Base-by-base conservation (phyloP, 768 basidiomycete genomes). In the Russula emetica region DNA sequence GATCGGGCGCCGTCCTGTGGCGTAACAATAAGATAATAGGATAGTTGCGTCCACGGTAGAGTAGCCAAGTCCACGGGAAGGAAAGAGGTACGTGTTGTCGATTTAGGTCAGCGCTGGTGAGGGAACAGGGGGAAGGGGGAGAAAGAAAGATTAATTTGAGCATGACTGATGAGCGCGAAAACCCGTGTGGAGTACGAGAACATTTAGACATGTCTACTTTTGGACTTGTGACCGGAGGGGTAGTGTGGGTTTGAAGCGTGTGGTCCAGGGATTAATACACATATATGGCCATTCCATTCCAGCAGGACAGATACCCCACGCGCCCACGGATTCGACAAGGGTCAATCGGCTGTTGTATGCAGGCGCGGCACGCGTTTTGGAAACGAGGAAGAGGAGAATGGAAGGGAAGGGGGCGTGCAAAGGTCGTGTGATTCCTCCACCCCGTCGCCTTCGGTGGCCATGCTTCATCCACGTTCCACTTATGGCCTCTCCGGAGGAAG, bases 391-490 rank as follows among this genome's bases (percentile, higher is more conserved):
- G 6, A 20, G 26, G 38, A 24, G 34, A 38, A 47, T 32, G 44
- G 42, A 32, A 58, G 30, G 18, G 10, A 20, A 20, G 26, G 24
- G 18, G 26, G 40, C 18, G 10, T 45, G 55, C 55, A n/a, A 30
- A 22, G 34, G 30, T 34, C 56, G 30, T 58, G 44, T 14, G 11
- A 30, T 28, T 11, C 10, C 18, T 36, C 36, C 36, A 36, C 36
- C 40, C 13, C 11, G n/a, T 14, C 2, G 20, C 24, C 11, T 4
- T 20, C 18, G 5, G 5, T 4, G 16, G 24, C 54, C 36, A 55
- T 55, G 44, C 44, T n/a, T 58, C 44, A 45, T 8, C 30, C 56
- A 45, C 56, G 42, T 57, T 45, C 28, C 56, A 13, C 13, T 13
- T 30, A 28, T 42, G 26, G 16, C 5, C 38, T 42, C 40, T 18